A percentile compares a stretch with the other conserved stretches of the same genome.
Evolutionary conservation across 768 basidiomycete genomes (phyloP).

Genomic region (Tricholoma flavovirens): DNA sequence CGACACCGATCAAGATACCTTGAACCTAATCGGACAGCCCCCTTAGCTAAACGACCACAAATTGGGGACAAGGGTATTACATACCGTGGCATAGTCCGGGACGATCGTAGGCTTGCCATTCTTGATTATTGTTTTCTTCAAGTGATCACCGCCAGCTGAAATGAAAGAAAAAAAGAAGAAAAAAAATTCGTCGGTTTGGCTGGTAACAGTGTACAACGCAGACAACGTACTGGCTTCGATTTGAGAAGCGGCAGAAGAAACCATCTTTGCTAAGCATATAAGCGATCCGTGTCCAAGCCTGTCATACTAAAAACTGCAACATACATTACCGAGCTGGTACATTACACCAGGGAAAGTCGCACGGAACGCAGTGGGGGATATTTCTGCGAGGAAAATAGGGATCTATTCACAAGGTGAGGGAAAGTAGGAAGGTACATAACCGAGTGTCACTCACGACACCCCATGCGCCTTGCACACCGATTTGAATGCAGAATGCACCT

Average conservation of each 20-base stretch:
- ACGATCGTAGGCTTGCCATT: slow-evolving; percentile 37
- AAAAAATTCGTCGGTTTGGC: not conserved
- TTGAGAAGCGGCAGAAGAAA: slow-evolving; percentile 71
- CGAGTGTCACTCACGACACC: slow-evolving; percentile 58
- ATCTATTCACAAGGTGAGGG: slow-evolving; percentile 39
- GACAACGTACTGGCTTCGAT: slow-evolving; percentile 62
- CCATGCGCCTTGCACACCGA: slow-evolving; percentile 88
- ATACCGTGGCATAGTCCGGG: slow-evolving; percentile 58
- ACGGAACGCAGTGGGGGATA: slow-evolving; percentile 83
- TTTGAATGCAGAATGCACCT: slow-evolving; percentile 81
- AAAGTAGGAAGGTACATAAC: not conserved
- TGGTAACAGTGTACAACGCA: slow-evolving; percentile 7
- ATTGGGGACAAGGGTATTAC: slow-evolving; percentile 4
- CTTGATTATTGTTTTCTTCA: slow-evolving; percentile 43
- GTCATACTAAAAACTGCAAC: slow-evolving; percentile 19
- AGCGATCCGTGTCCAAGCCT: not conserved
- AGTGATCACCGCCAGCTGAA: slow-evolving; percentile 54
- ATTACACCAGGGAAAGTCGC: slow-evolving; percentile 82
- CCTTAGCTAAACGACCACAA: slow-evolving; percentile 1
- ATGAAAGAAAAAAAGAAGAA: no score
- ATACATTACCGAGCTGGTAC: slow-evolving; percentile 76
- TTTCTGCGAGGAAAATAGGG: slow-evolving; percentile 76
- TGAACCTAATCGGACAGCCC: slow-evolving; percentile 45
- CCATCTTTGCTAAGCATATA: slow-evolving; percentile 30
- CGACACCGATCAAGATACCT: slow-evolving; percentile 82